Base-by-base conservation (phyloP, 2,329 filamentous ascomycete genomes). In the Catunica adiposa region DNA sequence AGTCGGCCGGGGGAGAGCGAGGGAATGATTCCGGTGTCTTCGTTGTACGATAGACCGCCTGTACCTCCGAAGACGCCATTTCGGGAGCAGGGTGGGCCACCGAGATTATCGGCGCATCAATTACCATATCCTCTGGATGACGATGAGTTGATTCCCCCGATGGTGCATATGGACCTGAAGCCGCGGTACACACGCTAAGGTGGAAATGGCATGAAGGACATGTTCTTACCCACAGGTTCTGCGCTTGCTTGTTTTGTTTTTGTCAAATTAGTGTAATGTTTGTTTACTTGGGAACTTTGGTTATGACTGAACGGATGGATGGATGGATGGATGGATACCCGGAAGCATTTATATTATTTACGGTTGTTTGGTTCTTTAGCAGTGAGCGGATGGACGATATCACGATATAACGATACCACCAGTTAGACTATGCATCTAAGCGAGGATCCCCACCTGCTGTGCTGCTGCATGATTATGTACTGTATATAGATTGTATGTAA, bases 81-180 rank as follows among this genome's bases (percentile, higher is more conserved):
- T 2, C 78, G 76, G 0, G 81, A 79, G 17, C 29, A 11, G 50
- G 4, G 26, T 20, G 26, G 26, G 38, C 9, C 17, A 17, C 48
- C 25, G 23, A 26, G 15, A 31, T 23, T 29, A 38, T 3, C n/a
- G 22, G 52, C 47, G 66, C 1, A 66, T 71, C 7, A 42, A 14
- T 75, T 86, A 34, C 89, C 89, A 0, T 96, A 96, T 66, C 90
- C 90, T 0, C 69, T 86, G 51, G 82, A 81, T 48, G 78, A 82
- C 34, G 46, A 34, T 47, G 84, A 94, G 63, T 85, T 84, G 25
- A 83, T 84, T 26, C 89, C 90, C 17, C 90, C 90, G 2, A 73
- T 78, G 5, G 88, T 94, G 6, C 94, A 94, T 63, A 85, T 88
- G 76, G 82, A 84, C 47, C 80, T 83, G 62, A 96, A 96, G 67